Conservation (phyloP, 2,329 filamentous ascomycete species). For the Ceratocystis diversiconidia region DNA sequence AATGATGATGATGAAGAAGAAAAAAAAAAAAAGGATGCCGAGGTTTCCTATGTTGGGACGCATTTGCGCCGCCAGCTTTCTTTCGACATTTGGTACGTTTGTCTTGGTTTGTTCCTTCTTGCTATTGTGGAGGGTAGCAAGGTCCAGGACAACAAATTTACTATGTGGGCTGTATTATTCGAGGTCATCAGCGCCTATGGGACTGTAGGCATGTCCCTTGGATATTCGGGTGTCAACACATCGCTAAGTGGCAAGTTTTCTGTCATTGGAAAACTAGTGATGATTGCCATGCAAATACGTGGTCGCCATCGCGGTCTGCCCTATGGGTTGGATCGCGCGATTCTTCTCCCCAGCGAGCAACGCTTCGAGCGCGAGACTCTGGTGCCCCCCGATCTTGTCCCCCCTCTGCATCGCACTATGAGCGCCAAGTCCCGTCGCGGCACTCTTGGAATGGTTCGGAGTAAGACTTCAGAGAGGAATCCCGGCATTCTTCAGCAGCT, state of each 20-base stretch:
- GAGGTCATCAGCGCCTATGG: conserved; percentile 86
- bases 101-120: conserved; percentile 84
- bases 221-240: conserved; percentile 60
- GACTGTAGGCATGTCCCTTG: conserved; percentile 81
- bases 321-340: conserved; percentile 50
- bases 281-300: conserved; percentile 55
- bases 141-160: conserved; percentile 49
- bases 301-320: conserved; percentile 55
- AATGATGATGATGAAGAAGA: conserved; percentile 29
- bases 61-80: conserved; percentile 88
- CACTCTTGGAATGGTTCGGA: conserved; percentile 13
- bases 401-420: conserved; percentile 27
- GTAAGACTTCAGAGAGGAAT: conserved; percentile 25
- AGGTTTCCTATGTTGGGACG: conserved; percentile 73
- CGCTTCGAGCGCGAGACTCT: conserved; percentile 40
- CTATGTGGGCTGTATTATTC: conserved; percentile 59
- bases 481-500: conserved; percentile 33
- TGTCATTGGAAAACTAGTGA: conserved; percentile 54
- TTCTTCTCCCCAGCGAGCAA: conserved; percentile 43
- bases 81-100: conserved; percentile 96
- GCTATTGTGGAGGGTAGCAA: conserved; percentile 69
- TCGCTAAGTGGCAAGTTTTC: conserved; percentile 75
- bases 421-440: conserved; percentile 25
- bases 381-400: conserved; percentile 27
- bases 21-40: conserved; percentile 30